phyloP scores from a whole-genome alignment of 306 rosid species.

The Vigna mungo region DNA sequence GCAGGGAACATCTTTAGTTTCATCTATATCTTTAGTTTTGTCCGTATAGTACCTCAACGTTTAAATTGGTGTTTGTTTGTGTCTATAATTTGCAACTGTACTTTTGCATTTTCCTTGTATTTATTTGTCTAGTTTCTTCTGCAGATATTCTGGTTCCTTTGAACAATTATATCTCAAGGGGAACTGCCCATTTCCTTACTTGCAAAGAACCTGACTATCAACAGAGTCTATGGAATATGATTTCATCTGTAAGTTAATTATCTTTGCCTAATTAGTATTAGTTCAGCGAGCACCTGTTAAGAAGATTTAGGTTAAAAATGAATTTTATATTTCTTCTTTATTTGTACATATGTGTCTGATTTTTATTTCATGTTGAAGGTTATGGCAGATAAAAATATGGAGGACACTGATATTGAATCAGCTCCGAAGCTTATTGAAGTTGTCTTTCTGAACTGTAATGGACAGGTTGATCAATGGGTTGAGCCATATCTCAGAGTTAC shows the following conservation, averaged over 20 bases:
- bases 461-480: conserved; percentile 97
- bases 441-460: conserved; percentile 88
- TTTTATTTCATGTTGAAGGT: conserved; percentile 54
- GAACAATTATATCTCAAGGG: conserved; percentile 92
- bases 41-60: not conserved
- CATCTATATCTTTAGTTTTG: conserved; percentile 5
- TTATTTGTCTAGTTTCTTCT: conserved; percentile 6
- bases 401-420: conserved; percentile 88
- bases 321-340: not conserved
- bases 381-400: conserved; percentile 84
- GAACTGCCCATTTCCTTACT: conserved; percentile 80
- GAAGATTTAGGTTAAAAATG: conserved; percentile 2
- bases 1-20: conserved; percentile 26
- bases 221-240: conserved; percentile 92
- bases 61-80: not conserved
- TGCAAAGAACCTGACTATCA: conserved; percentile 90
- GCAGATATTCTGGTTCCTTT: conserved; percentile 95
- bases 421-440: conserved; percentile 94
- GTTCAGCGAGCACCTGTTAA: conserved; percentile 23
- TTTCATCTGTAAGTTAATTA: conserved; percentile 86
- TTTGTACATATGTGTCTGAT: conserved; percentile 29
- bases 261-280: conserved; percentile 24
- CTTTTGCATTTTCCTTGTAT: conserved; percentile 12
- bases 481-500: conserved; percentile 89
- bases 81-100: not conserved